phyloP scores from a whole-genome alignment of 768 basidiomycete genomes.

The Lactarius akahatsu region DNA sequence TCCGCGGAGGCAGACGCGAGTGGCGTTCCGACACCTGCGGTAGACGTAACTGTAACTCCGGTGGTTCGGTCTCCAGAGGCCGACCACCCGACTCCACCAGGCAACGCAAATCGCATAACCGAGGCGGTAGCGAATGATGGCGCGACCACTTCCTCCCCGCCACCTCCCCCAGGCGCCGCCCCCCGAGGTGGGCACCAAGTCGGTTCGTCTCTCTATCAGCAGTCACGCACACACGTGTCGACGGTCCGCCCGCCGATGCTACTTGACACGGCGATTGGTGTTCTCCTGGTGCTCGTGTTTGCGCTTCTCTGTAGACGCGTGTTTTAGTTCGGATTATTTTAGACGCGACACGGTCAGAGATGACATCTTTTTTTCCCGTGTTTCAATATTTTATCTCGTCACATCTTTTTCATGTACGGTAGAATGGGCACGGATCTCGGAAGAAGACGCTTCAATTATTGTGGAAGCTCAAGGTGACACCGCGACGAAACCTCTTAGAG shows the following conservation, averaged over 20 bases:
- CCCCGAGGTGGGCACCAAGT: constrained; percentile 7
- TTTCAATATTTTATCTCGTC: not conserved
- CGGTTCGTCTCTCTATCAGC: constrained; percentile 2
- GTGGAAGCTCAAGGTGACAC: not conserved
- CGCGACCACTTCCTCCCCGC: not conserved
- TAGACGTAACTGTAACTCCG: not conserved
- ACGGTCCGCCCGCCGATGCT: constrained; percentile 53
- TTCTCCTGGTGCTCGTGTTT: constrained; percentile 65
- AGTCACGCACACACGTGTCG: constrained; percentile 2
- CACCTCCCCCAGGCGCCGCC: not conserved
- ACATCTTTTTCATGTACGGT: not conserved
- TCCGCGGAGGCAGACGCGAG: constrained; percentile 3
- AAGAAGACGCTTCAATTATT: not conserved
- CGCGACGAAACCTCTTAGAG: not conserved
- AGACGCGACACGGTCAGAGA: not conserved
- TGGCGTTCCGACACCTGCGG: constrained; percentile 4
- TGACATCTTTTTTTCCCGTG: not conserved
- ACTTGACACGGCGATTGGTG: constrained; percentile 71
- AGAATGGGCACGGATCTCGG: not conserved
- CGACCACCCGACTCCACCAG: not conserved
- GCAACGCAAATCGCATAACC: not conserved
- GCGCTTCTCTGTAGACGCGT: constrained; percentile 65
- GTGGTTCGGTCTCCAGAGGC: constrained; percentile 1
- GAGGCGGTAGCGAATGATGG: not conserved
- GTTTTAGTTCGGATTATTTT: constrained; percentile 33